phyloP scores from a whole-genome alignment of 2,329 filamentous ascomycete genomes.

The Fonsecaea nubica region DNA sequence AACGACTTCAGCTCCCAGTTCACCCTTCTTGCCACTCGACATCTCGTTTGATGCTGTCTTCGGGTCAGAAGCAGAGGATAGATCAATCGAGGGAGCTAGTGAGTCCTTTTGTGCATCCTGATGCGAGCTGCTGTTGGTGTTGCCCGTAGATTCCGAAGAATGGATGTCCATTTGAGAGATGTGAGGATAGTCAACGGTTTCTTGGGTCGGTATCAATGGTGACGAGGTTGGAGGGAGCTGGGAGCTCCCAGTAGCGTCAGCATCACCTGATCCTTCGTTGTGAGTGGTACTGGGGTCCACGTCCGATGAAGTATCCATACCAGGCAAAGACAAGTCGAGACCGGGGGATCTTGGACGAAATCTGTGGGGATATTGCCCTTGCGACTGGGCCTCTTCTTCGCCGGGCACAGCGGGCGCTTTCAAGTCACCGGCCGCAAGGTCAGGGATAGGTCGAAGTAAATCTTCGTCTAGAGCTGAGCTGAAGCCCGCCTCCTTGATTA shows the following conservation, averaged over 20 bases:
- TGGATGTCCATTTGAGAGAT: slow-evolving; percentile 37
- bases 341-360: slow-evolving; percentile 23
- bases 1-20: not conserved
- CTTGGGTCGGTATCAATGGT: slow-evolving; percentile 33
- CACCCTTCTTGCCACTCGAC: not conserved
- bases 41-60: not conserved
- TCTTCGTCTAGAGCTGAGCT: slow-evolving; percentile 54
- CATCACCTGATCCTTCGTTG: not conserved
- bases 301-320: slow-evolving; percentile 12
- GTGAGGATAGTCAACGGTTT: slow-evolving; percentile 39
- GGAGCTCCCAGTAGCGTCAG: not conserved
- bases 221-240: slow-evolving; percentile 24
- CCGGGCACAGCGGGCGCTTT: not conserved
- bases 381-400: slow-evolving; percentile 1
- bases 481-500: slow-evolving; percentile 59
- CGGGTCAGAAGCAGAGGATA: slow-evolving; percentile 26
- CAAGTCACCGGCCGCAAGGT: not conserved
- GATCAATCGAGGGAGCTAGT: slow-evolving; percentile 27
- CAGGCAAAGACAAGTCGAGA: slow-evolving; percentile 6
- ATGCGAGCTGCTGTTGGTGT: slow-evolving; percentile 36
- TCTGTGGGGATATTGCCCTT: slow-evolving; percentile 17
- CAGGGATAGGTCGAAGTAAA: slow-evolving; percentile 30
- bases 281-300: slow-evolving; percentile 1
- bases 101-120: slow-evolving; percentile 39
- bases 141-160: slow-evolving; percentile 23